Conservation (phyloP, 2,329 filamentous ascomycete genomes). For the Epichloe scottii region DNA sequence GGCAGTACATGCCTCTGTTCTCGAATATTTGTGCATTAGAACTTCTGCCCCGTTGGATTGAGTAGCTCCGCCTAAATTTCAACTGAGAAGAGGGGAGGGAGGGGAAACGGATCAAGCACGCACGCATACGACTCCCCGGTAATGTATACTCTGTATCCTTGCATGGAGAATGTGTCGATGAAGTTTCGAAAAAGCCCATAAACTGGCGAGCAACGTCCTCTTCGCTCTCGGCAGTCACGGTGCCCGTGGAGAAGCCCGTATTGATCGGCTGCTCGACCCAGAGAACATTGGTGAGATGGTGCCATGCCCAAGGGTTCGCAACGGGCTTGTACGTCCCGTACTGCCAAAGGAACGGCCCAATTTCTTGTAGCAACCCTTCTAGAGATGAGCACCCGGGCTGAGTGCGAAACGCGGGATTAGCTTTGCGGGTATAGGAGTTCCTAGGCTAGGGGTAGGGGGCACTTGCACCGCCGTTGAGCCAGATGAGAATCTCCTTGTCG, state of each 20-base stretch:
- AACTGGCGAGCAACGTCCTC: constrained; percentile 58
- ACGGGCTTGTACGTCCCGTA: constrained; percentile 55
- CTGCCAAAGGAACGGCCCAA: constrained; percentile 62
- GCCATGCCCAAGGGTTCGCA: constrained; percentile 58
- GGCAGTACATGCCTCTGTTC: constrained; percentile 41
- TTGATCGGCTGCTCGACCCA: constrained; percentile 59
- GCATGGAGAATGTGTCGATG: constrained; percentile 52
- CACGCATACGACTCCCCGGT: constrained; percentile 54
- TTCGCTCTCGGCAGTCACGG: constrained; percentile 49
- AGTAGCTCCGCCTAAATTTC: no score
- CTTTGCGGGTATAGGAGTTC: not conserved
- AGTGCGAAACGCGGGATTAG: not conserved
- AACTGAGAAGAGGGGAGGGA: no score
- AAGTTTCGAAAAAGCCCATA: constrained; percentile 71
- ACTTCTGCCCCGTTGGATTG: no score
- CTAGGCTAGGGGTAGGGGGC: not conserved
- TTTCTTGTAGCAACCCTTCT: constrained; percentile 61
- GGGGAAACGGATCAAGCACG: not conserved
- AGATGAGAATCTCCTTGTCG: constrained; percentile 49
- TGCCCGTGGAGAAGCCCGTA: constrained; percentile 58
- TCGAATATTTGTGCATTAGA: not conserved
- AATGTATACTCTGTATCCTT: constrained; percentile 59
- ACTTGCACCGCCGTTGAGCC: constrained; percentile 41
- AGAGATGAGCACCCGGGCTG: constrained; percentile 45
- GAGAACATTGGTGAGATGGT: constrained; percentile 34